Conservation (phyloP, 345 rosid species). For the Rhodamnia argentea region DNA sequence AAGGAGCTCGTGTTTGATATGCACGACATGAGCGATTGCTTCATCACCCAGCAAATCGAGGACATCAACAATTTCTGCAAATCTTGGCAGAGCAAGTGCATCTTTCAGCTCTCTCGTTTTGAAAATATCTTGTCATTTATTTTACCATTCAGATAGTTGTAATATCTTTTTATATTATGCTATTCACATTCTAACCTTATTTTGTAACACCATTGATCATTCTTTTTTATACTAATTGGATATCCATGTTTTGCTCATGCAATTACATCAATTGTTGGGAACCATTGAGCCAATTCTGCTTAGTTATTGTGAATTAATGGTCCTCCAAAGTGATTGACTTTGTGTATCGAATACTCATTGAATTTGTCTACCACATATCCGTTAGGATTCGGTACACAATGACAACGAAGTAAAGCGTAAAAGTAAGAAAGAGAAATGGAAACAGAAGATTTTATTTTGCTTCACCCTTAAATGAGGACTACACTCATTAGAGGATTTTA, state of each 20-base stretch:
- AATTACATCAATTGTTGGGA: neutral
- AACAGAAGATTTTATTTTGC: too few species aligned
- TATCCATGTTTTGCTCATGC: neutral
- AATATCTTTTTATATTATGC: neutral
- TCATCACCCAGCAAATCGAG: neutral
- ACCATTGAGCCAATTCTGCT: neutral
- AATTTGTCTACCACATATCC: neutral
- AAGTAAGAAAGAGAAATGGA: too few species aligned
- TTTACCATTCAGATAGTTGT: neutral
- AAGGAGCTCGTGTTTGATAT: neutral
- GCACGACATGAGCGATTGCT: neutral
- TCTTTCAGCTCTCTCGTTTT: neutral
- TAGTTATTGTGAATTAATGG: neutral
- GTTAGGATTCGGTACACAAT: too few species aligned
- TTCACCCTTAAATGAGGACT: too few species aligned
- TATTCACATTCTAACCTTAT: neutral
- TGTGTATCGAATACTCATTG: neutral
- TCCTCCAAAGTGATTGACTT: neutral
- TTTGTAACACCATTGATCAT: neutral
- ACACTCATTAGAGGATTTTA: too few species aligned
- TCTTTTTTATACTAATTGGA: neutral
- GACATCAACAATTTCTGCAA: constrained; percentile 1
- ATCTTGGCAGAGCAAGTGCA: neutral
- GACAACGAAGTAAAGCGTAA: too few species aligned
- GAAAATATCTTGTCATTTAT: neutral